These are phyloP conservation scores for Xylaria sp. DNA, from an alignment of 2,329 filamentous ascomycete genomes.

Conservation along the genomic window DNA sequence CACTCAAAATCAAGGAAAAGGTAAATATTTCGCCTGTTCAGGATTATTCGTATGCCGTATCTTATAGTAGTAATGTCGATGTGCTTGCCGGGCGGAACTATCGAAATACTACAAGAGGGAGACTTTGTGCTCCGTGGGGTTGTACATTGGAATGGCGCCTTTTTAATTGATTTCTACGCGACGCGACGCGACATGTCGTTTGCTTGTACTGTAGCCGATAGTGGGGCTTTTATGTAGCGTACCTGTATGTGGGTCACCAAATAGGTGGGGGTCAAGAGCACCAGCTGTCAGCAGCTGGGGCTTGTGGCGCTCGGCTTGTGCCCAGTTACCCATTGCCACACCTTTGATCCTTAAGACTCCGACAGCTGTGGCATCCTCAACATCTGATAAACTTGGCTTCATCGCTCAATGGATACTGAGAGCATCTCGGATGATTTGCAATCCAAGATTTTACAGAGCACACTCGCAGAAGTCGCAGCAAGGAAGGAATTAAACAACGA, in stretches of 20 bases:
- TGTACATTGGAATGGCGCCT: constrained; percentile 12
- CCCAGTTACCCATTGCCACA: background rate
- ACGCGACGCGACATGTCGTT: constrained; percentile 23
- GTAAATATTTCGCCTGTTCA: constrained; percentile 15
- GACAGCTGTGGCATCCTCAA: constrained; percentile 10
- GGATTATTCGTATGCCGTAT: constrained; percentile 16
- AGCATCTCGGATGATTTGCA: constrained; percentile 51
- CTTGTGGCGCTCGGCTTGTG: too few species aligned
- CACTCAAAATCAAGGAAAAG: constrained; percentile 19
- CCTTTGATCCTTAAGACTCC: background rate
- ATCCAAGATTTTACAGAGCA: constrained; percentile 57
- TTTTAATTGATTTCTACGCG: background rate
- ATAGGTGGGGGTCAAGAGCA: too few species aligned
- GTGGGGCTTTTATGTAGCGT: constrained; percentile 1
- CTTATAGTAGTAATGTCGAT: constrained; percentile 17
- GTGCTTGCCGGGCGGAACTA: background rate
- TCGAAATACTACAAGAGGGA: background rate
- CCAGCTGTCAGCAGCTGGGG: background rate
- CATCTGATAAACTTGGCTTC: background rate
- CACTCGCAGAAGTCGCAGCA: constrained; percentile 55
- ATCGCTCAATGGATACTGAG: constrained; percentile 48
- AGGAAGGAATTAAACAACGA: constrained; percentile 47
- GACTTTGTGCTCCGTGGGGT: constrained; percentile 6
- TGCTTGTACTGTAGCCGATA: background rate
- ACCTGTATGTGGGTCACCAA: background rate